Evolutionary conservation across 2,329 filamentous ascomycete species (phyloP).

Genomic region (Penicillium olsonii): DNA sequence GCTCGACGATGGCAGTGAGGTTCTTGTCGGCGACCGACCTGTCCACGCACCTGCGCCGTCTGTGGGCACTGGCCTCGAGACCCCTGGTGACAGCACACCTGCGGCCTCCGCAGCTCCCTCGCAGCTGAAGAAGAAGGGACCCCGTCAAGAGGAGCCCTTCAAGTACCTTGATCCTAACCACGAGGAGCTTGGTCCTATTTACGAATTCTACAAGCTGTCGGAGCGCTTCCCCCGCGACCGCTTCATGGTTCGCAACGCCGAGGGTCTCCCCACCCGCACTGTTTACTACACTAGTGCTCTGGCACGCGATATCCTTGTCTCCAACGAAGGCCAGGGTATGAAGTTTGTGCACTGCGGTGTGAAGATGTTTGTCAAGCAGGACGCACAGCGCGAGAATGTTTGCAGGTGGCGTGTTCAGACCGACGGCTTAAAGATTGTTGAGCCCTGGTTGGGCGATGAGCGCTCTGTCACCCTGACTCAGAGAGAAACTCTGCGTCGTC

Average conservation of each 20-base stretch:
- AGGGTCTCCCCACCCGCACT: conserved; percentile 84
- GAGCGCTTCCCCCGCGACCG: conserved; percentile 82
- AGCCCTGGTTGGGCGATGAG: conserved; percentile 81
- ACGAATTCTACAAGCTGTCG: conserved; percentile 81
- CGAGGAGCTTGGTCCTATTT: conserved; percentile 74
- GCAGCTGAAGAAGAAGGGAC: conserved; percentile 39
- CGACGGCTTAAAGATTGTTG: conserved; percentile 86
- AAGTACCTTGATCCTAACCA: conserved; percentile 80
- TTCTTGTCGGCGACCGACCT: conserved; percentile 39
- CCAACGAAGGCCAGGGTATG: conserved; percentile 87
- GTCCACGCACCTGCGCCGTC: conserved; percentile 34
- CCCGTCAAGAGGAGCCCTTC: conserved; percentile 78
- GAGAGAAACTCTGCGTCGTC: conserved; percentile 75
- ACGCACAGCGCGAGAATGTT: conserved; percentile 80
- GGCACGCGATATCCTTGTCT: conserved; percentile 77
- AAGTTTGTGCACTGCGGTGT: conserved; percentile 97
- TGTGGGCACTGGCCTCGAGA: conserved; percentile 26
- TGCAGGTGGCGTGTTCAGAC: conserved; percentile 95
- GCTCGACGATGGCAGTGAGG: conserved; percentile 40
- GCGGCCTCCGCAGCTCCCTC: conserved; percentile 18
- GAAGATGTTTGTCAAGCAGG: conserved; percentile 99
- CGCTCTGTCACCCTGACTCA: conserved; percentile 74
- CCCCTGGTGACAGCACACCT: conserved; percentile 25
- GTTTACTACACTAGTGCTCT: conserved; percentile 94
- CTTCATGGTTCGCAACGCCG: conserved; percentile 94